Evolutionary conservation across 306 rosid genomes (phyloP), one percentile per base, ranked within the genome.

Genomic region (Citrullus colocynthis): DNA sequence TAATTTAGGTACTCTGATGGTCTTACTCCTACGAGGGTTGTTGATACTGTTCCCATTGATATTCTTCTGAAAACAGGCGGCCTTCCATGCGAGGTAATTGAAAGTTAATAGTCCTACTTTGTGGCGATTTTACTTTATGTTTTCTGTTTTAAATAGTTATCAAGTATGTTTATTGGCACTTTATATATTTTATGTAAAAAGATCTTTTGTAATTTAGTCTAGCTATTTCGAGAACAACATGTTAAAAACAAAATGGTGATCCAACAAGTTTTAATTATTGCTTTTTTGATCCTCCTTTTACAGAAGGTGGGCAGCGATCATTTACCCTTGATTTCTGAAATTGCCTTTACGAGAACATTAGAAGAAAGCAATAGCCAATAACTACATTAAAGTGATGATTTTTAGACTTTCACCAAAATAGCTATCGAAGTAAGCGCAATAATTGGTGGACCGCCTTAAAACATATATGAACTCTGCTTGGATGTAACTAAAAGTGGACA

Each of bases 301-400:
- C 86, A 93, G 98, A 84, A 76, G 82, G 83, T 93, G 79, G 98
- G 98, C 71, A 91, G 98, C 77, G 96, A 93, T 80, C 98, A 90
- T 83, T 84, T 91, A 87, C 91, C 90, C 37, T 84, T 93, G 86
- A 92, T 90, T 60, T 85, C 92, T 21, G 97, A 93, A 85, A 88
- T 93, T 85, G 85, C 88, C 82, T 93, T 91, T 87, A 79, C 85
- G 42, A 82, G 16, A 59, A 73, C 65, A 44, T 15, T 72, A 60
- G 76, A 71, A 45, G 21, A 71, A 71, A 73, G 77, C 77, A 49
- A 28, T 28, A 49, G 44, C 60, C 60, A 72, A 49, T 45, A 49
- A 16, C 76, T 72, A 49, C 55, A 24, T 7, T 4, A 15, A 45
- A 30, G 5, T 9, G 6, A 45, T 34, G 21, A 24, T n/a, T 67